Percentiles rank a stretch among this genome's conserved stretches.
Evolutionary conservation across 257 asterid species (phyloP).

Genomic region (Solanum bulbocastanum): DNA sequence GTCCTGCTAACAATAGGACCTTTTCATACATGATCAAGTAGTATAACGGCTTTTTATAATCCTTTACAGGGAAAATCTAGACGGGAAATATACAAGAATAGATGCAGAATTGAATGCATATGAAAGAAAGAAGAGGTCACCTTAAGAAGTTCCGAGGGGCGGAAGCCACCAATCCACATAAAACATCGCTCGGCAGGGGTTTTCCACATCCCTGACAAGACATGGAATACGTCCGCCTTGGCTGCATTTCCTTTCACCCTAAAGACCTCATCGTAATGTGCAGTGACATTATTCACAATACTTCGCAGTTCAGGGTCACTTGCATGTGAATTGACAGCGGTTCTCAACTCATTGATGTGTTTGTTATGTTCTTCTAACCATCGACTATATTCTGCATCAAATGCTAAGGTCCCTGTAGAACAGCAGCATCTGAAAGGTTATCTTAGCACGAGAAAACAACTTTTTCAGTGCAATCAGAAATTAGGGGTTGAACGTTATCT

Average conservation of each 20-base stretch:
- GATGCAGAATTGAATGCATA: neutral
- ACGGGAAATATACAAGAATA: neutral
- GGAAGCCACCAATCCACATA: constrained; percentile 97
- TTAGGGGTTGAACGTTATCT: neutral
- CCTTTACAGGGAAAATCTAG: neutral
- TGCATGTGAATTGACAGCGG: constrained; percentile 70
- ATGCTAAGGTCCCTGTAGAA: constrained; percentile 69
- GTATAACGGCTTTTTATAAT: neutral
- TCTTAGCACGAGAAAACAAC: neutral
- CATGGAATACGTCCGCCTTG: constrained; percentile 85
- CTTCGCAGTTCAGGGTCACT: constrained; percentile 62
- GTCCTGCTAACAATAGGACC: neutral
- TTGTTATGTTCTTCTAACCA: constrained; percentile 83
- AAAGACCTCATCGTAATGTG: constrained; percentile 64
- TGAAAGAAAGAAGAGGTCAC: constrained; percentile 15
- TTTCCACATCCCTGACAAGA: constrained; percentile 99
- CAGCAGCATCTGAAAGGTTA: neutral
- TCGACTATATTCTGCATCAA: constrained; percentile 73
- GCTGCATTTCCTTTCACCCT: constrained; percentile 81
- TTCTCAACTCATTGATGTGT: constrained; percentile 58
- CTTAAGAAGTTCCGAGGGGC: constrained; percentile 94
- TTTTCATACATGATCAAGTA: neutral
- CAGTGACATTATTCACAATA: constrained; percentile 50
- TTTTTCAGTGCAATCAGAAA: neutral
- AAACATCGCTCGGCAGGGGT: constrained; percentile 95